Evolutionary conservation across 768 basidiomycete species (phyloP).

Genomic region (Boletus insuetus): DNA sequence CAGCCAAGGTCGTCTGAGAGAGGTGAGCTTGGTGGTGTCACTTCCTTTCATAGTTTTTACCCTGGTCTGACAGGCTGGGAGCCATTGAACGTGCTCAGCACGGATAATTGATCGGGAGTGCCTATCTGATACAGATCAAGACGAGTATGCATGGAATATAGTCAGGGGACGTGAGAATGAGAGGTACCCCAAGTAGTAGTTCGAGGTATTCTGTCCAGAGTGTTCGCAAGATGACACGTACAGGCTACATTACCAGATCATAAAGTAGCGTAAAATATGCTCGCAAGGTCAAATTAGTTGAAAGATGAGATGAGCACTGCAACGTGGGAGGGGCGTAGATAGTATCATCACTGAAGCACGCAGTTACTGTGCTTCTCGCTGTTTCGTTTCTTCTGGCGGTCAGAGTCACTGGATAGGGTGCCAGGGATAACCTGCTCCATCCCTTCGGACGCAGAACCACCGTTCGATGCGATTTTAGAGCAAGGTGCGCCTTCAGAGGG

Average conservation of each 20-base stretch:
- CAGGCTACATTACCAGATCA: slow-evolving; percentile 17
- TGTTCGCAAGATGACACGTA: slow-evolving; percentile 4
- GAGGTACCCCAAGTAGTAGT: background rate
- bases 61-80: background rate
- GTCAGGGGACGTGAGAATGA: background rate
- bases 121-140: slow-evolving; percentile 16
- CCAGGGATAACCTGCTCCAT: slow-evolving; percentile 10
- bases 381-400: slow-evolving; percentile 29
- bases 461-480: slow-evolving; percentile 13
- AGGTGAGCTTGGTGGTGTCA: slow-evolving; percentile 5
- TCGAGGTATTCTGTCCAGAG: slow-evolving; percentile 9
- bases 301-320: background rate
- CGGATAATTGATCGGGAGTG: background rate
- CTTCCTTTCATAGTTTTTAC: background rate
- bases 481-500: slow-evolving; percentile 20
- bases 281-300: background rate
- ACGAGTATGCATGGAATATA: slow-evolving; percentile 2
- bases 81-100: background rate
- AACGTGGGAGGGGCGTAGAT: background rate
- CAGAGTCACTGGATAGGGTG: slow-evolving; percentile 9
- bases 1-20: slow-evolving; percentile 42
- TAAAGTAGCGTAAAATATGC: slow-evolving; percentile 17
- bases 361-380: slow-evolving; percentile 27
- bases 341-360: slow-evolving; percentile 23
- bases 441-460: slow-evolving; percentile 4